Conservation (phyloP, 2,329 filamentous ascomycete genomes). For the Pseudopyricularia cyperi region DNA sequence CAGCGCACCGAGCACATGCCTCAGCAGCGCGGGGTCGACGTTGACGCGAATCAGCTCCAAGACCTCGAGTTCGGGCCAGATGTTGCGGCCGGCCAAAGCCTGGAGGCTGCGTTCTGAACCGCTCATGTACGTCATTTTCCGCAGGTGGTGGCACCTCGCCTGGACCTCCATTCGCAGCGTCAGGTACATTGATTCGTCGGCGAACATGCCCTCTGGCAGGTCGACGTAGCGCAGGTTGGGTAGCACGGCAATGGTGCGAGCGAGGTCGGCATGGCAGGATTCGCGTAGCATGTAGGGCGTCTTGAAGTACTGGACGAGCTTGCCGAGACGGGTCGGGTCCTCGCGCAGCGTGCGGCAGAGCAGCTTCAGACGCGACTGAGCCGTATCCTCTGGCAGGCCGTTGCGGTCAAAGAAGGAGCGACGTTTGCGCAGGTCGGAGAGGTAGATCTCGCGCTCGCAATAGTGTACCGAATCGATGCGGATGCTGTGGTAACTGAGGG, state of each 20-base stretch:
- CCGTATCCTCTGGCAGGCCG: conserved; percentile 67
- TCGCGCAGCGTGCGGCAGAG: conserved; percentile 74
- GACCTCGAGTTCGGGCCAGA: conserved; percentile 61
- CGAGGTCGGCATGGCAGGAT: conserved; percentile 70
- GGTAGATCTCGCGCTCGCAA: conserved; percentile 71
- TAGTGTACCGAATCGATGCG: conserved; percentile 93
- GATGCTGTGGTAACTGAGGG: conserved; percentile 66
- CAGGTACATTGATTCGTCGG: conserved; percentile 62
- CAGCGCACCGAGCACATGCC: conserved; percentile 58
- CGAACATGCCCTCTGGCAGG: conserved; percentile 76
- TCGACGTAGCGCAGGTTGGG: conserved; percentile 83
- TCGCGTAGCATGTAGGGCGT: conserved; percentile 92
- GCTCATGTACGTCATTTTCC: conserved; percentile 75
- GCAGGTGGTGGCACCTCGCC: conserved; percentile 66
- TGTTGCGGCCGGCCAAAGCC: conserved; percentile 46
- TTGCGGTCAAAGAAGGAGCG: conserved; percentile 62
- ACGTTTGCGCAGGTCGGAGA: conserved; percentile 67
- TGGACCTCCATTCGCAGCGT: conserved; percentile 75
- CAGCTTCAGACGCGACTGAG: conserved; percentile 61
- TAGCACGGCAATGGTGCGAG: conserved; percentile 71
- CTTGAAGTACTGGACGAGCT: conserved; percentile 67
- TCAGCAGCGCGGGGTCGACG: conserved; percentile 57
- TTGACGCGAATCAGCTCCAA: conserved; percentile 56
- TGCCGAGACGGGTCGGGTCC: conserved; percentile 54
- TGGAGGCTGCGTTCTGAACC: conserved; percentile 72